Evolutionary conservation across 2,329 filamentous ascomycete genomes (phyloP), one percentile per base, ranked within the genome.

Genomic region (Cadophora sp.): DNA sequence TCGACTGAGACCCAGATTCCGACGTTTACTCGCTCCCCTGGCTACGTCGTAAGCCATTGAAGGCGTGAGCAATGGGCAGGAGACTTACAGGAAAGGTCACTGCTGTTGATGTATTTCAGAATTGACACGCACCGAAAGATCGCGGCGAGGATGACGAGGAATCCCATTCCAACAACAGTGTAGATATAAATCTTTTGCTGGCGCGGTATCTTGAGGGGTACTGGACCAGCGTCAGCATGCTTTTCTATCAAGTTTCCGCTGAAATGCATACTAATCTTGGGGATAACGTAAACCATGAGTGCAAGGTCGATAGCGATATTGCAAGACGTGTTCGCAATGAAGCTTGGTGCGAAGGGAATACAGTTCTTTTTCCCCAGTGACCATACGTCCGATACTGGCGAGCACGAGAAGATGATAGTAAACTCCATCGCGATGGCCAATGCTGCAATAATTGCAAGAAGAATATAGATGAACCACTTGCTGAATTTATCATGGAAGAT

Each of bases 221-320:
- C 69, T 73, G 31, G 6, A 16, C 14, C 37, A 16, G 14, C 12
- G 12, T 40, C 12, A 40, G 37, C 37, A 34, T 16, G 37, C 12
- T 16, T 3, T 16, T 8, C 37, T 3, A 16, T 16, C 37, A 40
- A 11, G 3, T 16, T 3, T 40, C 37, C 43, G 4, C 19, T 4
- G 19, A 22, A 9, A n/a, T 22, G 68, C 71, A 27, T 66, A 73
- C 71, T 31, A 31, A 74, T 63, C 46, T 66, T 46, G 43, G 70
- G 73, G 19, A 74, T 64, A 1, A 68, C 71, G 66, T 72, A 74
- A n/a, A 31, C 43, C 58, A 74, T 67, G 31, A 74, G 53, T 19
- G 64, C 14, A 8, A 74, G 6, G 59, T 73, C 71, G 29, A 53
- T 58, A 8, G 66, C 14, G 12, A 74, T 69, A 53, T 71, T 72